Percentiles rank a stretch among this genome's conserved stretches.
Evolutionary conservation across 345 rosid species (phyloP).

Genomic region (Limnanthes douglasii): DNA sequence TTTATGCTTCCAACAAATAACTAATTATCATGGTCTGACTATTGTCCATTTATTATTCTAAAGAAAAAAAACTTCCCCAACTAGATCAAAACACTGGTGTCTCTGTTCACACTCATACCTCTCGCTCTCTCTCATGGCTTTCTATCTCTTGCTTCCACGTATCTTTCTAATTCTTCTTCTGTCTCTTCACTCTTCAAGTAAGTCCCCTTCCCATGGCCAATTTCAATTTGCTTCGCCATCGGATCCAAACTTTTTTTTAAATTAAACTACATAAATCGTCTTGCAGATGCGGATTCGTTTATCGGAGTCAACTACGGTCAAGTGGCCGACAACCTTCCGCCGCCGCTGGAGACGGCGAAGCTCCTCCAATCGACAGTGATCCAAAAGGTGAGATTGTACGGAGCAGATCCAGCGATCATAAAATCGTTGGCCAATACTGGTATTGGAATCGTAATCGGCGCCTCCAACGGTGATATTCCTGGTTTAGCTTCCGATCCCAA

Average conservation of each 20-base stretch:
- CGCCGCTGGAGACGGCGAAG: conserved; percentile 71
- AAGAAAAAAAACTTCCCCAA: too few relatives aligned
- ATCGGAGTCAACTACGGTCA: conserved; percentile 84
- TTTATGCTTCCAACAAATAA: too few relatives aligned
- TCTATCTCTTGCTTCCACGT: conserved; percentile 9
- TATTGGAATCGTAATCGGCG: conserved; percentile 64
- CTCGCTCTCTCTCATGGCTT: conserved; percentile 13
- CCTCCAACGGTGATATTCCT: conserved; percentile 63
- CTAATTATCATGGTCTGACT: too few relatives aligned
- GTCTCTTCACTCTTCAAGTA: neutral
- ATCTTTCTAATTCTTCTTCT: neutral
- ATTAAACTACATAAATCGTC: too few relatives aligned
- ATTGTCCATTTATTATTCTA: too few relatives aligned
- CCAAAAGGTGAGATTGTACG: conserved; percentile 65
- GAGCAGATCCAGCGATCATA: conserved; percentile 70
- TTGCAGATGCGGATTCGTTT: conserved; percentile 53
- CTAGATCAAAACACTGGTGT: conserved; percentile 1
- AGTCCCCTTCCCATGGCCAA: conserved; percentile 2
- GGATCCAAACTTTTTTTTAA: neutral
- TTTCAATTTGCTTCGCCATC: neutral
- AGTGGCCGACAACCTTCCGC: conserved; percentile 83
- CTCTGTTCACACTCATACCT: neutral
- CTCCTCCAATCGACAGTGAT: conserved; percentile 64
- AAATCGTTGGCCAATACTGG: conserved; percentile 68
- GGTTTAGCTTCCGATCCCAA: conserved; percentile 69